Percentiles rank a stretch among this genome's conserved stretches.
Evolutionary conservation across 1,139 yeast species (phyloP).

Genomic region (Geotrichum australiense): DNA sequence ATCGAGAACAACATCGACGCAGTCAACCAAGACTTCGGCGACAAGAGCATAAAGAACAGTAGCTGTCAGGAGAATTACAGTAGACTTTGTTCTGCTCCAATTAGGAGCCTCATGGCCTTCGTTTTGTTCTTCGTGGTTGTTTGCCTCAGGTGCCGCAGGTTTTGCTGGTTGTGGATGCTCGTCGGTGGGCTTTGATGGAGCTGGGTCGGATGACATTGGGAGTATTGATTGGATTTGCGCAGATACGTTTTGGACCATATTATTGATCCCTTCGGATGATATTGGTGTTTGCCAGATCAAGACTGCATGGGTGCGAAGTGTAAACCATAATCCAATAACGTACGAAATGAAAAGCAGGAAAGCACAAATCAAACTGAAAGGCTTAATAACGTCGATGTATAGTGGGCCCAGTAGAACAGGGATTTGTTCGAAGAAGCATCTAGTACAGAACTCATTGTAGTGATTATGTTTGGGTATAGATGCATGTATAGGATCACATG

Average conservation of each 20-base stretch:
- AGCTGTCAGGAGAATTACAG: slow-evolving; percentile 77
- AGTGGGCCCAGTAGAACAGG: slow-evolving; percentile 54
- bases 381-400: slow-evolving; percentile 61
- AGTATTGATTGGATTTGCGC: slow-evolving; percentile 3
- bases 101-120: slow-evolving; percentile 96
- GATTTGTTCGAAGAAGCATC: slow-evolving; percentile 77
- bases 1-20: slow-evolving; percentile 84
- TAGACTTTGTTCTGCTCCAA: slow-evolving; percentile 84
- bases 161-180: neutral
- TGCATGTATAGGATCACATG: slow-evolving; percentile 37
- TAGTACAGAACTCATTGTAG: slow-evolving; percentile 40
- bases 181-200: neutral
- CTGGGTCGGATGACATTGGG: slow-evolving; percentile 4
- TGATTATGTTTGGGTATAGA: slow-evolving; percentile 24
- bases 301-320: slow-evolving; percentile 93
- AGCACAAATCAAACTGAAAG: slow-evolving; percentile 78
- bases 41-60: slow-evolving; percentile 84
- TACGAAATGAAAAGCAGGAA: slow-evolving; percentile 77
- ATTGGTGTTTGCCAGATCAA: slow-evolving; percentile 83
- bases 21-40: slow-evolving; percentile 91
- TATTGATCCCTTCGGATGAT: slow-evolving; percentile 30
- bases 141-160: neutral
- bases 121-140: slow-evolving; percentile 2
- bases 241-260: slow-evolving; percentile 2
- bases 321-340: slow-evolving; percentile 85